Evolutionary conservation across 2,329 filamentous ascomycete genomes (phyloP), one percentile per base, ranked within the genome.

Genomic region (Exophiala xenobiotica): DNA sequence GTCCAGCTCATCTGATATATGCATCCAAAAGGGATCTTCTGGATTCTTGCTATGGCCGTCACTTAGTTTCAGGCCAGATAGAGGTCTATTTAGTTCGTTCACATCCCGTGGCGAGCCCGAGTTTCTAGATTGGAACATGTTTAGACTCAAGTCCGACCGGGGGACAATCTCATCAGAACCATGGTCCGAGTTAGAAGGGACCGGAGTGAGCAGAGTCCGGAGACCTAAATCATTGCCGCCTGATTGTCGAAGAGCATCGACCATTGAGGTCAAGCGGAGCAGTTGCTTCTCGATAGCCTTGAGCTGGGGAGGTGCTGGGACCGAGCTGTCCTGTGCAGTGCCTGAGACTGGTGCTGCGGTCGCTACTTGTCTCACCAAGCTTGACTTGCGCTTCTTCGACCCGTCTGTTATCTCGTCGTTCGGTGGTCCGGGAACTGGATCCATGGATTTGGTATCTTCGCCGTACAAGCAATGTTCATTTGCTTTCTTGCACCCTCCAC

Each of bases 401-500:
- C 29, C 46, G n/a, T 24, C 26, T 1, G 9, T 27, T 2, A 4
- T 27, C 19, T 29, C 41, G 6, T 29, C 35, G 12, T 43, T 53
- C 31, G 22, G 23, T 35, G 33, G 20, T 8, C n/a, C 16, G 7
- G 48, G 18, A 18, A 22, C 27, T 19, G 33, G 7, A 31, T 16
- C 23, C 22, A 41, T 20, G 11, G 40, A 16, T 18, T 20, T 38
- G 22, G 39, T 35, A 22, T 53, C 49, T 20, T 59, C 60, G 62
- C 72, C 68, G 57, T 75, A 76, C 4, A 69, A 49, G 55, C 74
- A 76, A 50, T 72, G 63, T 51, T 68, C 67, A 18, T 66, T 67
- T 37, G 69, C 73, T 52, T 74, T 76, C 49, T 61, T 53, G 54
- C 74, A 76, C 44, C 72, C 74, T 22, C 71, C 70, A 58, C 74